Evolutionary conservation across 192 early-diverging fungal genomes (phyloP).

Genomic region (Chytriomyces sp.): DNA sequence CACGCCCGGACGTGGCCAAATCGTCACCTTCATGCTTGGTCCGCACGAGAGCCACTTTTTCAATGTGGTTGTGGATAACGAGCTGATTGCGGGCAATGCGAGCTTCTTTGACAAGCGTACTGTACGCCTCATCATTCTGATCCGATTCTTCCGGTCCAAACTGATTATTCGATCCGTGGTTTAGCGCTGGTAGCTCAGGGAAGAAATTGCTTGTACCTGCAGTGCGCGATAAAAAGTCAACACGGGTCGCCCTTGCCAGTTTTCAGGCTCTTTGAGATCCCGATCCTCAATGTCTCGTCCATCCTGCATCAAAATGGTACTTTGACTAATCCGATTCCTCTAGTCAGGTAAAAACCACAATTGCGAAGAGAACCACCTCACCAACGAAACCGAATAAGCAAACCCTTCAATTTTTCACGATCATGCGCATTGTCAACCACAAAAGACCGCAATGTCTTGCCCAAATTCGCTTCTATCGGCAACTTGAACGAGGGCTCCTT

Average conservation of each 20-base stretch:
- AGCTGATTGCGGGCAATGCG: slow-evolving; percentile 21
- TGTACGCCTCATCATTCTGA: no score
- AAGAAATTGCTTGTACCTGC: not conserved
- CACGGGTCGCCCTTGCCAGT: not conserved
- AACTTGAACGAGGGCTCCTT: slow-evolving; percentile 22
- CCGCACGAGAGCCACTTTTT: slow-evolving; percentile 43
- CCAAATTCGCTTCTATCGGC: slow-evolving; percentile 41
- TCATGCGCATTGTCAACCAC: slow-evolving; percentile 42
- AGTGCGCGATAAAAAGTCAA: slow-evolving; percentile 31
- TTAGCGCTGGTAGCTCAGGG: not conserved
- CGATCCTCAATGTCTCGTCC: not conserved
- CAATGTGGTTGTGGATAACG: slow-evolving; percentile 44
- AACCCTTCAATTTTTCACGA: slow-evolving; percentile 1
- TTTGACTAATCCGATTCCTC: not conserved
- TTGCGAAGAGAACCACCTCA: not conserved
- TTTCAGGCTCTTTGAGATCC: not conserved
- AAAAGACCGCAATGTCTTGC: slow-evolving; percentile 35
- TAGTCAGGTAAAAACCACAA: not conserved
- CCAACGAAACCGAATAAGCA: not conserved
- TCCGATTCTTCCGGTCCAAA: no score
- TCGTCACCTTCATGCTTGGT: slow-evolving; percentile 40
- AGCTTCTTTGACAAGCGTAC: not conserved
- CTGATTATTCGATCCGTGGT: not conserved
- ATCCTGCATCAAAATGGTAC: slow-evolving; percentile 16
- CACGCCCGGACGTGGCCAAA: slow-evolving; percentile 22